These are phyloP conservation scores for Podospora comata DNA, from an alignment of 495 filamentous ascomycete species.

Conservation along the genomic window DNA sequence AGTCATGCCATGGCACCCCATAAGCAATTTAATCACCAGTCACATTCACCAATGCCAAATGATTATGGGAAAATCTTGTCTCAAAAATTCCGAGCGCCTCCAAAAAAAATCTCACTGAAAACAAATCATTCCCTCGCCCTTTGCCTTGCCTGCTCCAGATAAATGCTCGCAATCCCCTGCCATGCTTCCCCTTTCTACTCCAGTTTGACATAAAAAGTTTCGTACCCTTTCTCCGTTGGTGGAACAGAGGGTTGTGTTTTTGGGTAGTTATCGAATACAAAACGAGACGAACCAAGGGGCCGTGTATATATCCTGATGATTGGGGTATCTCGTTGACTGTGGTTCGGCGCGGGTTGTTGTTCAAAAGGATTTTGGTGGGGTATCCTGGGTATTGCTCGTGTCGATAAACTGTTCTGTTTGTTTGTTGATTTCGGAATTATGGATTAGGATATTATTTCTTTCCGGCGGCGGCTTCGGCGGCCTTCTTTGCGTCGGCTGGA, in stretches of 20 bases:
- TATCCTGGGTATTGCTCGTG: background rate
- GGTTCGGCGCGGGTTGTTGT: background rate
- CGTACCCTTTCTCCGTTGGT: background rate
- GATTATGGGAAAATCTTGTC: background rate
- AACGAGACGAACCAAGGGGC: background rate
- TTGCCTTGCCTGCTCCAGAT: background rate
- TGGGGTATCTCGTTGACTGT: background rate
- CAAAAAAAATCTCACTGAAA: background rate
- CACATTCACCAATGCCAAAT: background rate
- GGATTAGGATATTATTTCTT: background rate
- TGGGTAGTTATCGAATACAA: background rate
- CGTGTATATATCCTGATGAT: background rate
- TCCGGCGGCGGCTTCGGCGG: slow-evolving; percentile 29
- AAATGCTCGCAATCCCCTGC: background rate
- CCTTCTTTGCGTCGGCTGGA: slow-evolving; percentile 52
- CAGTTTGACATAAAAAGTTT: background rate
- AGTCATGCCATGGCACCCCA: too few relatives aligned
- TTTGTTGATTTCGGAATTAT: background rate
- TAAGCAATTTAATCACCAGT: background rate
- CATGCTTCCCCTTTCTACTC: background rate
- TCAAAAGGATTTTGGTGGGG: background rate
- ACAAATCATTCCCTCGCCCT: background rate
- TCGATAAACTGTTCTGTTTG: background rate
- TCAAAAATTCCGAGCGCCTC: background rate
- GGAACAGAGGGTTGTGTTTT: background rate